These are phyloP conservation scores for Lupinus albus DNA, from an alignment of 306 rosid genomes.

Conservation along the genomic window DNA sequence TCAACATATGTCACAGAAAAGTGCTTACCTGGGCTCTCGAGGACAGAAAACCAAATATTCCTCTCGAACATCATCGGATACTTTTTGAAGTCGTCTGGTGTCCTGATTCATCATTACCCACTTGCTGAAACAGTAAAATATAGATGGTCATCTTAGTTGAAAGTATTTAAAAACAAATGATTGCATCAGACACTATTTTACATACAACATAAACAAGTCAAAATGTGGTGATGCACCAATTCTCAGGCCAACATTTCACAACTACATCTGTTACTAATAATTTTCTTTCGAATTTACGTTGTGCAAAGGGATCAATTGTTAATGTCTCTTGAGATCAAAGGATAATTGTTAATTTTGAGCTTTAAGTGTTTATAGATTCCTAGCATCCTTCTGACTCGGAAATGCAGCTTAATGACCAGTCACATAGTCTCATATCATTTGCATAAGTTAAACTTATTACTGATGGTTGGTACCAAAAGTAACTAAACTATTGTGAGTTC, in stretches of 20 bases:
- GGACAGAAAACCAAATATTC: conserved; percentile 77
- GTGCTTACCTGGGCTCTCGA: conserved; percentile 65
- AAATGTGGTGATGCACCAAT: conserved; percentile 1
- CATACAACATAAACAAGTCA: conserved; percentile 19
- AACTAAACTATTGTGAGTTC: not conserved
- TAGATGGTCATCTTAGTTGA: conserved; percentile 37
- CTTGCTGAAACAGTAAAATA: conserved; percentile 66
- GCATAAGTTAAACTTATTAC: not conserved
- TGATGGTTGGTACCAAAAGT: not conserved
- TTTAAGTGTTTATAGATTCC: not conserved
- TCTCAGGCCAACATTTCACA: conserved; percentile 3
- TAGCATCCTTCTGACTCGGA: conserved; percentile 15
- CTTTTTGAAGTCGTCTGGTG: conserved; percentile 87
- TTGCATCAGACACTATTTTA: conserved; percentile 21
- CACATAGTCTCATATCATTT: conserved; percentile 12
- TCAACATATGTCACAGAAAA: conserved; percentile 36
- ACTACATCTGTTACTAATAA: not conserved
- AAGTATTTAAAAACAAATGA: conserved; percentile 34
- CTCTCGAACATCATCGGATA: conserved; percentile 76
- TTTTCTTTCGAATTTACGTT: conserved; percentile 25
- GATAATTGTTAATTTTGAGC: conserved; percentile 7
- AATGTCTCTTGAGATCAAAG: conserved; percentile 9
- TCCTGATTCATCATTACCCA: conserved; percentile 97
- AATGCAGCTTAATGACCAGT: conserved; percentile 18
- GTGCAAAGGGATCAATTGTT: conserved; percentile 21